phyloP scores from a whole-genome alignment of 164 flowering plant species.

The Chimonanthus salicifolius region DNA sequence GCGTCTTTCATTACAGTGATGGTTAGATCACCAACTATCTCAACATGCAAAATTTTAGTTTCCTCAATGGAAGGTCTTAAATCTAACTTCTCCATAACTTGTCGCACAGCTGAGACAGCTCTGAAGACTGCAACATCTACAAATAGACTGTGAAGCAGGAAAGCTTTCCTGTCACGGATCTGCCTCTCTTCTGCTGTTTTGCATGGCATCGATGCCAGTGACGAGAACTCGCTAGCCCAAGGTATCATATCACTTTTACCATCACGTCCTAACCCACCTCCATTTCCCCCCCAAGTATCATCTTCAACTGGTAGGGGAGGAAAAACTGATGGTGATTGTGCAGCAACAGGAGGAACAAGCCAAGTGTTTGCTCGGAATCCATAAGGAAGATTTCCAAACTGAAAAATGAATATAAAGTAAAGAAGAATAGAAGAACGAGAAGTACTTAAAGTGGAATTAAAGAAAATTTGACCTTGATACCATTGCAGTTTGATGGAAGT shows the following conservation, averaged over 20 bases:
- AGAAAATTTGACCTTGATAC: neutral
- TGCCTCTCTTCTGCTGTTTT: slow-evolving; percentile 92
- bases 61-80: slow-evolving; percentile 14
- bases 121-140: slow-evolving; percentile 91
- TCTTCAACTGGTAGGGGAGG: slow-evolving; percentile 90
- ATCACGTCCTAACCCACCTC: slow-evolving; percentile 94
- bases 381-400: slow-evolving; percentile 99
- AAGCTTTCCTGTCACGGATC: slow-evolving; percentile 85
- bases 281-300: slow-evolving; percentile 90
- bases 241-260: slow-evolving; percentile 70
- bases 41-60: slow-evolving; percentile 29
- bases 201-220: slow-evolving; percentile 91
- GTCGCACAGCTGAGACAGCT: slow-evolving; percentile 59
- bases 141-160: slow-evolving; percentile 90
- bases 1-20: slow-evolving; percentile 65
- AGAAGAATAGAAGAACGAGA: neutral
- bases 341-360: slow-evolving; percentile 87
- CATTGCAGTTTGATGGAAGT: no score
- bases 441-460: neutral
- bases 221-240: slow-evolving; percentile 73
- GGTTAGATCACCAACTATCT: slow-evolving; percentile 72
- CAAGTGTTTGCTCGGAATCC: slow-evolving; percentile 99
- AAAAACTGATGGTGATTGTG: slow-evolving; percentile 57
- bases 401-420: slow-evolving; percentile 18
- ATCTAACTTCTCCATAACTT: slow-evolving; percentile 41